These are phyloP conservation scores for Blastobotrys proliferans DNA, from an alignment of 1,139 yeast genomes.

Conservation along the genomic window DNA sequence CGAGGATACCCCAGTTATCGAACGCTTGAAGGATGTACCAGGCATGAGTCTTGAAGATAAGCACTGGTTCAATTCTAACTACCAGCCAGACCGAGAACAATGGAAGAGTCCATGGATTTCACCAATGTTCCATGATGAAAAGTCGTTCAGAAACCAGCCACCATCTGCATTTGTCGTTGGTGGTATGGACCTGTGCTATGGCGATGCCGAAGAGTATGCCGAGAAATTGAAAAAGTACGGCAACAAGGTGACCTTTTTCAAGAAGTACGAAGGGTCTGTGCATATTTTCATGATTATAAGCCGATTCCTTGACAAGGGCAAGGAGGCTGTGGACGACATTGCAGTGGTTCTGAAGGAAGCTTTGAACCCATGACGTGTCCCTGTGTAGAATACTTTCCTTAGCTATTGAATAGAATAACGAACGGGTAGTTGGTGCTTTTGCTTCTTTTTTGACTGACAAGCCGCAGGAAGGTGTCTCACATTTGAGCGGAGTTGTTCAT, in stretches of 20 bases:
- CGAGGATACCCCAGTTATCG: not conserved
- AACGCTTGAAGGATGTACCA: slow-evolving; percentile 2
- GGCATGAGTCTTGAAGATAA: slow-evolving; percentile 1
- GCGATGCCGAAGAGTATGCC: slow-evolving; percentile 45
- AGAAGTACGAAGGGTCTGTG: slow-evolving; percentile 11
- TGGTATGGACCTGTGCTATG: slow-evolving; percentile 44
- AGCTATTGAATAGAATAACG: too few species aligned
- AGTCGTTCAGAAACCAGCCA: slow-evolving; percentile 40
- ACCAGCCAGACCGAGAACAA: slow-evolving; percentile 3
- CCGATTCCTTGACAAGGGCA: not conserved
- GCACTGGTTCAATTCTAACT: slow-evolving; percentile 10
- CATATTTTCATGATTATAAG: slow-evolving; percentile 3
- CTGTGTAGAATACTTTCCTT: too few species aligned
- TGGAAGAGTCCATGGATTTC: slow-evolving; percentile 42
- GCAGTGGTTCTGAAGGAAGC: too few species aligned
- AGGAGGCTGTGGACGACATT: too few species aligned
- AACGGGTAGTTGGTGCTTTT: too few species aligned
- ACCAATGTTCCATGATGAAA: slow-evolving; percentile 43
- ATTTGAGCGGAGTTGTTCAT: too few species aligned
- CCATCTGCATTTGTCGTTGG: slow-evolving; percentile 40
- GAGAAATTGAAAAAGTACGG: slow-evolving; percentile 42
- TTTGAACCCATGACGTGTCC: too few species aligned
- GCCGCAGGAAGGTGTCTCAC: too few species aligned
- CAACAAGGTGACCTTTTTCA: slow-evolving; percentile 1
- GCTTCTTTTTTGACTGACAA: too few species aligned